Conservation (phyloP, 2,329 filamentous ascomycete species). For the Ustilaginoidea virens region DNA sequence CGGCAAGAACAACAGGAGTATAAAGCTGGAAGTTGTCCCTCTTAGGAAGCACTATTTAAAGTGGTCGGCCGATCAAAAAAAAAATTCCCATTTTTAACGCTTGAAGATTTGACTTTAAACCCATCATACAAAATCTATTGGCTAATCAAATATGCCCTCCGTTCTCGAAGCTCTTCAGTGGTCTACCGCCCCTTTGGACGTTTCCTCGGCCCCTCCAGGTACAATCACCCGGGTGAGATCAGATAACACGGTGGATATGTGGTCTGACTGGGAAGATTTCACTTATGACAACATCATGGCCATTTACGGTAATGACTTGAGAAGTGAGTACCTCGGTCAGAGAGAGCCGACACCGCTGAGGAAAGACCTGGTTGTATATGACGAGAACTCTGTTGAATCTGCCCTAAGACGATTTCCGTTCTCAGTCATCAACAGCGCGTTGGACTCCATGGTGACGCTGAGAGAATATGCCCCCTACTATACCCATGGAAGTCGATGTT, state of each 20-base stretch:
- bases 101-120: no score
- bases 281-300: background rate
- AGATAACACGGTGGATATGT: no score
- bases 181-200: background rate
- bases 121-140: no score
- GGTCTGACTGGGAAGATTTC: background rate
- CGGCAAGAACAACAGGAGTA: no score
- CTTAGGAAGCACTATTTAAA: no score
- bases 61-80: no score
- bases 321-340: background rate
- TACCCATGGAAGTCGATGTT: background rate
- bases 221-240: no score
- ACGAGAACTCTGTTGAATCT: background rate
- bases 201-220: no score
- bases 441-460: background rate
- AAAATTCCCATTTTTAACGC: no score
- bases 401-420: background rate
- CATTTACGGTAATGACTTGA: background rate
- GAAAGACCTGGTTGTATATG: background rate
- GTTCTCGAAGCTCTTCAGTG: conserved; percentile 1
- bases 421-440: background rate
- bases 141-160: no score
- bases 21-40: no score
- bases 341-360: background rate
- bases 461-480: background rate